Conservation (phyloP, 1,284 basidiomycete genomes). For the Ganoderma leucocontextum region DNA sequence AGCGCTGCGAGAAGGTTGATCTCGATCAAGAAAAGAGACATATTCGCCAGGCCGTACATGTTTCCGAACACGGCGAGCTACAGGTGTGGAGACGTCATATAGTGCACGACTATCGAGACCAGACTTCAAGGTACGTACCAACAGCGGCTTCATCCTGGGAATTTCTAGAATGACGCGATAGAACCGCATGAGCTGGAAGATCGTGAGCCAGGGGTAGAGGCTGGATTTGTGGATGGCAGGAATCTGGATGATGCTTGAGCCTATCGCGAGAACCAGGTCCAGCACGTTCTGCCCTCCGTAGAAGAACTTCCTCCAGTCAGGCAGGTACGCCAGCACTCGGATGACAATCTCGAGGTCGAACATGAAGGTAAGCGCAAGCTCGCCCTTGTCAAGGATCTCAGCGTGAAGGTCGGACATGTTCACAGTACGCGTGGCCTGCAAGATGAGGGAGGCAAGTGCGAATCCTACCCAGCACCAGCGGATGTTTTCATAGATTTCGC, state of each 20-base stretch:
- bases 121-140: constrained; percentile 57
- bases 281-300: constrained; percentile 75
- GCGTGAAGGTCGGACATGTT: constrained; percentile 57
- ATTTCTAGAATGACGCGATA: constrained; percentile 93
- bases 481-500: constrained; percentile 67
- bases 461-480: constrained; percentile 83
- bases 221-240: constrained; percentile 74
- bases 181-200: constrained; percentile 90
- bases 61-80: constrained; percentile 92
- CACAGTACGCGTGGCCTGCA: constrained; percentile 82
- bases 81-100: constrained; percentile 21
- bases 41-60: constrained; percentile 91
- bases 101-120: constrained; percentile 12
- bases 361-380: constrained; percentile 83
- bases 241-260: constrained; percentile 86
- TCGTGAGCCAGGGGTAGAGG: constrained; percentile 91
- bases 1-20: constrained; percentile 91
- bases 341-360: constrained; percentile 92
- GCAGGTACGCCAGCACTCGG: constrained; percentile 77
- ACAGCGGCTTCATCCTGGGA: constrained; percentile 83
- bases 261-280: constrained; percentile 86
- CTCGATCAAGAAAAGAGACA: constrained; percentile 91
- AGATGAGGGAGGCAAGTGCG: constrained; percentile 73
- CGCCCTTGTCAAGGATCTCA: constrained; percentile 67
- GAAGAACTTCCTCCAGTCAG: constrained; percentile 88